phyloP scores from a whole-genome alignment of 192 early-diverging fungal species.

The Ambispora gerdemannii region DNA sequence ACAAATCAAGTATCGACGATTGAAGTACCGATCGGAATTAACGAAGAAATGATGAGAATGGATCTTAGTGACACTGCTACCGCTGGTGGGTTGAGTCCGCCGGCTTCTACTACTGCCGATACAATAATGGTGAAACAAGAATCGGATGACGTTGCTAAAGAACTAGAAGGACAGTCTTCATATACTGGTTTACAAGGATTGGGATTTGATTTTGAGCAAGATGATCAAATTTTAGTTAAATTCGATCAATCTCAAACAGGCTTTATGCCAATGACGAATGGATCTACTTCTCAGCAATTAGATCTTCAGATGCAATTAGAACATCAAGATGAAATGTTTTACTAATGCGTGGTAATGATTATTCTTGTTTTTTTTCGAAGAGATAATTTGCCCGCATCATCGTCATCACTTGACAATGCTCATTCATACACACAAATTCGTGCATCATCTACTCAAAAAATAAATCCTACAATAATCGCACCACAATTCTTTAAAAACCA shows the following conservation, averaged over 20 bases:
- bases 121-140: neutral
- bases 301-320: neutral
- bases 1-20: constrained; percentile 6
- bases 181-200: neutral
- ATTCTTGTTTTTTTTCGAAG: no score
- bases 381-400: no score
- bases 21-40: neutral
- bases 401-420: no score
- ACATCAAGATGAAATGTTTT: no score
- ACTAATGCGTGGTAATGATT: no score
- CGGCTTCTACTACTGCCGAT: neutral
- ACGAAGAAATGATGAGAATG: constrained; percentile 3
- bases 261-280: neutral
- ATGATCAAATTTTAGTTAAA: neutral
- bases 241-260: neutral
- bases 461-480: no score
- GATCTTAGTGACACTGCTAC: neutral
- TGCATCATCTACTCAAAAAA: no score
- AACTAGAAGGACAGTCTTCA: neutral
- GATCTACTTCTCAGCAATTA: neutral
- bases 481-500: no score
- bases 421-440: no score
- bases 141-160: neutral
- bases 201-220: neutral
- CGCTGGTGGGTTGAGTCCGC: no score